These are phyloP conservation scores for Lipomyces yamanashiensis DNA, from an alignment of 805 yeast species.

Conservation along the genomic window DNA sequence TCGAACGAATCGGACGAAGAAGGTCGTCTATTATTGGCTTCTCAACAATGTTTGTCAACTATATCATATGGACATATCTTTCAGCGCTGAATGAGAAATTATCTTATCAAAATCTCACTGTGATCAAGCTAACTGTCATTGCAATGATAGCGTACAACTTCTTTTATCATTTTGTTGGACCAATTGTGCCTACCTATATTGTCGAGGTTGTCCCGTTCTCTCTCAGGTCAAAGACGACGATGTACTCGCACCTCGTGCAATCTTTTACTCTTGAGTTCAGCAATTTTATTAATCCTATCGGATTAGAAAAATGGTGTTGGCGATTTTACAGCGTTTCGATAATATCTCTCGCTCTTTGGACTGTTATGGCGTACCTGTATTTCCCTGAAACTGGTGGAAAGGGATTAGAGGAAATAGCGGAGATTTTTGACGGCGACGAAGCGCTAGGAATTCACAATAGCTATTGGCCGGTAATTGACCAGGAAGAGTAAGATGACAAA, in stretches of 20 bases:
- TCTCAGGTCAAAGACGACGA: constrained; percentile 40
- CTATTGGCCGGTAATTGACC: not conserved
- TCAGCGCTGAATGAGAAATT: constrained; percentile 49
- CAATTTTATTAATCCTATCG: constrained; percentile 49
- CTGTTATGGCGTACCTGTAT: constrained; percentile 4
- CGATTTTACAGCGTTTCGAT: constrained; percentile 50
- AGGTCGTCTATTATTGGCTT: constrained; percentile 42
- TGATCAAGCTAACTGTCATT: constrained; percentile 55
- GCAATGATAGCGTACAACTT: constrained; percentile 48
- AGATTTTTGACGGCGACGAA: constrained; percentile 48
- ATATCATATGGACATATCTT: constrained; percentile 52
- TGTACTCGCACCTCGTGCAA: constrained; percentile 43
- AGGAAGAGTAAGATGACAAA: not conserved
- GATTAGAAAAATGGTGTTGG: constrained; percentile 51
- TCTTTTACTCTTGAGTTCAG: constrained; percentile 38
- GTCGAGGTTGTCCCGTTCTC: constrained; percentile 42
- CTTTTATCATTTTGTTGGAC: constrained; percentile 48
- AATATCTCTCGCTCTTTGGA: constrained; percentile 23
- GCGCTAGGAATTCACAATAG: constrained; percentile 7
- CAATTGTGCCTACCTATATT: constrained; percentile 53
- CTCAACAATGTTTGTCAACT: constrained; percentile 48
- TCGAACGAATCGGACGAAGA: constrained; percentile 40
- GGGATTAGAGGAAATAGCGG: constrained; percentile 52
- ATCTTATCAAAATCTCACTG: not conserved
- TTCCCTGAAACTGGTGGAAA: constrained; percentile 52